Evolutionary conservation across 352 stramenopile species (phyloP).

Genomic region (Phytophthora cryptogea): DNA sequence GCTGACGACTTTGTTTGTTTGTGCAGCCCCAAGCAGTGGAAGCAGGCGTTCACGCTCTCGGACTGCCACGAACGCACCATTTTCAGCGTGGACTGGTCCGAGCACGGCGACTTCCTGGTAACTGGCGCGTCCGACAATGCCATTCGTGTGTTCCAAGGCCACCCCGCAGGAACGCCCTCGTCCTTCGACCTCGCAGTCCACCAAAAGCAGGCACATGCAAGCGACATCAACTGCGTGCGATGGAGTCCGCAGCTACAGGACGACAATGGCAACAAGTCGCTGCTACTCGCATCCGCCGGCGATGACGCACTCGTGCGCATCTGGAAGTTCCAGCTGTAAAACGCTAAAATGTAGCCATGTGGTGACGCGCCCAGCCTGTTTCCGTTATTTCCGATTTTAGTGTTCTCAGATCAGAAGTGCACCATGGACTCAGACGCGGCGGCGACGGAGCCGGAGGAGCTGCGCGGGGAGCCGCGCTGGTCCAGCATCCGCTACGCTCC

Average conservation of each 20-base stretch:
- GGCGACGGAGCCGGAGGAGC: conserved; percentile 46
- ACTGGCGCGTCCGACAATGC: conserved; percentile 92
- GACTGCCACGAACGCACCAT: conserved; percentile 90
- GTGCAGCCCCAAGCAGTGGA: conserved; percentile 77
- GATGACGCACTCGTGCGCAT: conserved; percentile 72
- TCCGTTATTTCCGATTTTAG: conserved; percentile 7
- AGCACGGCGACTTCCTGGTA: conserved; percentile 84
- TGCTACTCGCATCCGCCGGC: conserved; percentile 68
- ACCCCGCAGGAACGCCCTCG: conserved; percentile 14
- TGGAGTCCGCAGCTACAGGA: conserved; percentile 57
- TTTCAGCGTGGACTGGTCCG: conserved; percentile 94
- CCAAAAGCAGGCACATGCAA: conserved; percentile 61
- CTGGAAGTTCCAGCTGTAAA: conserved; percentile 58
- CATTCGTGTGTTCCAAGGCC: conserved; percentile 86
- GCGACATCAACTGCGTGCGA: conserved; percentile 85
- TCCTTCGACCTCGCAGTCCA: conserved; percentile 74
- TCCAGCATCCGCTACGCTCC: conserved; percentile 54
- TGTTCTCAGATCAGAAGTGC: conserved; percentile 14
- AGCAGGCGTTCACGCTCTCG: conserved; percentile 76
- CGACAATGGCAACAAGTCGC: conserved; percentile 30
- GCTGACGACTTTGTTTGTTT: neutral
- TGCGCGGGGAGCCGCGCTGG: conserved; percentile 69
- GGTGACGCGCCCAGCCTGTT: neutral
- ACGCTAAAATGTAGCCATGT: conserved; percentile 18
- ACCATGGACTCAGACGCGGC: conserved; percentile 11